Evolutionary conservation across 257 asterid species (phyloP).

Genomic region (Lycium barbarum): DNA sequence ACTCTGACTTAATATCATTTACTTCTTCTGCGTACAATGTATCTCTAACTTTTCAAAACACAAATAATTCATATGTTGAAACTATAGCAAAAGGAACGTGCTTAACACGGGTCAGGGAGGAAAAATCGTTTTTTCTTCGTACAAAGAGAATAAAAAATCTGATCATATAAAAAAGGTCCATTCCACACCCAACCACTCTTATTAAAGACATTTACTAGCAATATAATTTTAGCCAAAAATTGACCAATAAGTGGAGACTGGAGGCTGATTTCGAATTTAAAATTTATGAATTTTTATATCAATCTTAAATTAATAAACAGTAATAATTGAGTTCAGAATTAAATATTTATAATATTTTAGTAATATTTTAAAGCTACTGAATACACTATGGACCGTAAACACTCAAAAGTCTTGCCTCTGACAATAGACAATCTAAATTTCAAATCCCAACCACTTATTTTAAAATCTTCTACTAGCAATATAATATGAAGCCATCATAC

Average conservation of each 20-base stretch:
- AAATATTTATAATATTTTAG: background rate
- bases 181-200: background rate
- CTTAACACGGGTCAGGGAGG: background rate
- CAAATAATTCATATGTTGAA: background rate
- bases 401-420: too few relatives aligned
- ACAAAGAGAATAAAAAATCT: background rate
- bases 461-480: background rate
- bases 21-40: background rate
- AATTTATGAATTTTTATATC: background rate
- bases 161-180: background rate
- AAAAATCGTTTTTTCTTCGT: background rate
- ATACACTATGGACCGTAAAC: too few relatives aligned
- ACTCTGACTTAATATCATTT: background rate
- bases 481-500: background rate
- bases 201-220: background rate
- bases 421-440: background rate
- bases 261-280: background rate
- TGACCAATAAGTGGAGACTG: fast-evolving
- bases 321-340: background rate
- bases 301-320: background rate
- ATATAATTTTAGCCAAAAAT: background rate
- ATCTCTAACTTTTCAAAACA: background rate
- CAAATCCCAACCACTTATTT: background rate
- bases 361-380: too few relatives aligned
- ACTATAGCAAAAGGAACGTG: background rate